phyloP scores from a whole-genome alignment of 2,329 filamentous ascomycete genomes.

The Akanthomyces dipterigenus region DNA sequence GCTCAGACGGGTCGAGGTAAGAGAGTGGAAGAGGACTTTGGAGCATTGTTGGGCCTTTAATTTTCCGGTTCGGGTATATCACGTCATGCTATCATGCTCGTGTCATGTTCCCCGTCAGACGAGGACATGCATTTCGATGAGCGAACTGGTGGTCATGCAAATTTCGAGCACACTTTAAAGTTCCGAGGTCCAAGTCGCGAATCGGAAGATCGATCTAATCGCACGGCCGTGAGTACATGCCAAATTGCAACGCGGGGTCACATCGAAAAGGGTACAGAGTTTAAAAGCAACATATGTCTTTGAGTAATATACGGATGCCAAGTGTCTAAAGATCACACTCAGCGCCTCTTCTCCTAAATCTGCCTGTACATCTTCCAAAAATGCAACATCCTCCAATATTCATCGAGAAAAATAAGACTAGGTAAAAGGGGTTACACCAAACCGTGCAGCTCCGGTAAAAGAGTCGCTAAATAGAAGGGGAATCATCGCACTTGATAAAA shows the following conservation, averaged over 20 bases:
- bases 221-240: not conserved
- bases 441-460: slow-evolving; percentile 10
- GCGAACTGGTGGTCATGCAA: not conserved
- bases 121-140: no score
- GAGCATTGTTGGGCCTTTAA: no score
- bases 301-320: slow-evolving; percentile 10
- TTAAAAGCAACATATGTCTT: slow-evolving; percentile 6
- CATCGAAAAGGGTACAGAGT: not conserved
- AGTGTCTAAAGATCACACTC: slow-evolving; percentile 6
- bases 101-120: no score
- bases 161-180: not conserved
- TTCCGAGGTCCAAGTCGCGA: not conserved
- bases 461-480: slow-evolving; percentile 14
- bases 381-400: slow-evolving; percentile 1
- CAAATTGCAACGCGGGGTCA: not conserved
- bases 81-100: no score
- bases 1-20: no score
- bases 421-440: slow-evolving; percentile 10
- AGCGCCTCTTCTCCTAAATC: not conserved
- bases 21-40: no score
- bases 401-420: slow-evolving; percentile 7
- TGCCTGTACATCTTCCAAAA: slow-evolving; percentile 5
- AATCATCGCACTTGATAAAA: slow-evolving; percentile 10
- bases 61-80: no score
- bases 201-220: not conserved